Conservation (phyloP, 768 basidiomycete species). For the Suillus decipiens region DNA sequence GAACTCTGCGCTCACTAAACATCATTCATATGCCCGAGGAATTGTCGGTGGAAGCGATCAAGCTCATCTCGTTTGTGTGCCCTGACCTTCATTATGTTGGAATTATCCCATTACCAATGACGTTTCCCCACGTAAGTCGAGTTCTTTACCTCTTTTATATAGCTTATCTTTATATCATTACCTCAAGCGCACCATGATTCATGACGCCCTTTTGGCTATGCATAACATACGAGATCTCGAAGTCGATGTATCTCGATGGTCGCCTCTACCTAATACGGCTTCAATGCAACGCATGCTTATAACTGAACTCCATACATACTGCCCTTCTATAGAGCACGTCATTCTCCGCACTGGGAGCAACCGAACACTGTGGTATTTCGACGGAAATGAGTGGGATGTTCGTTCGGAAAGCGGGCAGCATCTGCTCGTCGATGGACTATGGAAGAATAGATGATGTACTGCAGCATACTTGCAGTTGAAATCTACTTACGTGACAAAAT, state of each 20-base stretch:
- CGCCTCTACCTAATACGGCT: conserved; percentile 29
- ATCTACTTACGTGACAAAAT: conserved; percentile 27
- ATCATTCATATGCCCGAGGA: conserved; percentile 38
- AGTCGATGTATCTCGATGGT: conserved; percentile 39
- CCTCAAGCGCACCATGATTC: conserved; percentile 33
- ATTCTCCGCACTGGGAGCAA: conserved; percentile 35
- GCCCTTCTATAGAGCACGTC: conserved; percentile 35
- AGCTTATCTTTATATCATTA: conserved; percentile 16
- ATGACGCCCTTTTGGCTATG: conserved; percentile 36
- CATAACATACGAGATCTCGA: conserved; percentile 37
- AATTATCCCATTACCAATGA: conserved; percentile 37
- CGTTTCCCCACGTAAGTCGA: conserved; percentile 35
- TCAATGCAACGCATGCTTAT: conserved; percentile 37
- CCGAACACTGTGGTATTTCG: conserved; percentile 32
- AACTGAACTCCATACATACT: conserved; percentile 41
- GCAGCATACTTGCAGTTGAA: conserved; percentile 7
- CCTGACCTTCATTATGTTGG: conserved; percentile 41
- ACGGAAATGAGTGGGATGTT: conserved; percentile 38
- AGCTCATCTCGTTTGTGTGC: conserved; percentile 35
- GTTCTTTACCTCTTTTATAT: conserved; percentile 11
- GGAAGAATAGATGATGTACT: conserved; percentile 27
- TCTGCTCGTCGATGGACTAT: conserved; percentile 29
- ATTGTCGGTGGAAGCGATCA: conserved; percentile 30
- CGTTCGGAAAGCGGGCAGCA: conserved; percentile 30
- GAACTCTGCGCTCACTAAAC: conserved; percentile 38